phyloP scores from a whole-genome alignment of 2,329 filamentous ascomycete species.

The Diaporthe vaccinii region DNA sequence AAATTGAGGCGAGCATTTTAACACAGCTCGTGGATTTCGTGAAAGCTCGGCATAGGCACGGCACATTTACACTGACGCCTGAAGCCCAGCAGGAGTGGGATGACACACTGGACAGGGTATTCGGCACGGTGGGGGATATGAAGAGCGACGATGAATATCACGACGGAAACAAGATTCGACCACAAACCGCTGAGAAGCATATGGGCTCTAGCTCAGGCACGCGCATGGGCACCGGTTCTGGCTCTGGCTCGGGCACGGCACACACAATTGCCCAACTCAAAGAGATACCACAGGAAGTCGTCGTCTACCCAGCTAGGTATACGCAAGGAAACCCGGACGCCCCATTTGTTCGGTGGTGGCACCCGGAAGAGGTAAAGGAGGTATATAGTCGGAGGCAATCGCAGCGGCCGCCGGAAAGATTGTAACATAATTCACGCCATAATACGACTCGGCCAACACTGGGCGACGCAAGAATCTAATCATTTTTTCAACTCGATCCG shows the following conservation, averaged over 20 bases:
- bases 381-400: slow-evolving; percentile 27
- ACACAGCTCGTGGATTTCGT: slow-evolving; percentile 50
- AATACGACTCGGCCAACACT: not conserved
- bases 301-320: not conserved
- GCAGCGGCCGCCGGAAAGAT: slow-evolving; percentile 5
- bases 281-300: not conserved
- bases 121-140: not conserved
- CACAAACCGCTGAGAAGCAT: not conserved
- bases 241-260: not conserved
- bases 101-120: slow-evolving; percentile 12
- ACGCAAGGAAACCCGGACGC: not conserved
- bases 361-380: slow-evolving; percentile 16
- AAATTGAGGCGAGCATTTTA: slow-evolving; percentile 69
- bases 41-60: slow-evolving; percentile 1
- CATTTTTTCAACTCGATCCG: no score
- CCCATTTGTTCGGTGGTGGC: slow-evolving; percentile 17
- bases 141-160: slow-evolving; percentile 16
- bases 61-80: slow-evolving; percentile 15
- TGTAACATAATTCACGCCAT: not conserved
- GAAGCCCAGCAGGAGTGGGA: slow-evolving; percentile 35
- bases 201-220: not conserved
- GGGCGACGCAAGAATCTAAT: not conserved
- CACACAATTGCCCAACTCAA: not conserved
- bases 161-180: not conserved
- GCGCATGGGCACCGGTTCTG: not conserved